phyloP scores from a whole-genome alignment of 306 rosid species.

The Alnus rubra region DNA sequence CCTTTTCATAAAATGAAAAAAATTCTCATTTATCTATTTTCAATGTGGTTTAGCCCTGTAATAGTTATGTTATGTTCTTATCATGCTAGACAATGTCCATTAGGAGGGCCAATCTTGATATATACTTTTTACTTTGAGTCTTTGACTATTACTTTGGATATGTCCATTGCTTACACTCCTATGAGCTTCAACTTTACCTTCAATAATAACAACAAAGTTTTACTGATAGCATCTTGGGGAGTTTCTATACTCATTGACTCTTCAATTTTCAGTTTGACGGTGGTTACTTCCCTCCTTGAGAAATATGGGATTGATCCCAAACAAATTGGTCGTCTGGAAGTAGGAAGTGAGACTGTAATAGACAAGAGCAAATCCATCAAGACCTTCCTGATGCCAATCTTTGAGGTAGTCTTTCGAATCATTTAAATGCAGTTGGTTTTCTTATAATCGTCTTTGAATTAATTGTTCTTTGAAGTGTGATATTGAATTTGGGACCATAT shows the following conservation, averaged over 20 bases:
- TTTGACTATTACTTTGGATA: conserved; percentile 7
- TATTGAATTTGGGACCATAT: background rate
- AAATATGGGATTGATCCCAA: conserved; percentile 84
- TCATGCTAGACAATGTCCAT: background rate
- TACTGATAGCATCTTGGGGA: conserved; percentile 3
- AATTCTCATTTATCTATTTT: background rate
- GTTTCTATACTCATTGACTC: conserved; percentile 24
- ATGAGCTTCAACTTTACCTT: conserved; percentile 20
- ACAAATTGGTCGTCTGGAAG: conserved; percentile 98
- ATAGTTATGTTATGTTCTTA: background rate
- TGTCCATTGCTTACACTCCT: conserved; percentile 8
- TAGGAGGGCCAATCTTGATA: background rate
- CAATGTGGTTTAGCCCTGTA: background rate
- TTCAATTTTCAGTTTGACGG: conserved; percentile 81
- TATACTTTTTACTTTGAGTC: background rate
- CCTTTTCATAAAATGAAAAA: background rate
- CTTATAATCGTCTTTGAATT: background rate
- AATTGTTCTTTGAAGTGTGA: background rate
- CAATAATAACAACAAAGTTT: background rate
- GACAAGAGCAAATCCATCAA: conserved; percentile 99
- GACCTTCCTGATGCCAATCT: conserved; percentile 96
- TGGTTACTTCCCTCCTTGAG: conserved; percentile 77
- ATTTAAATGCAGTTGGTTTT: conserved; percentile 7
- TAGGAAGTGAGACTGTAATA: conserved; percentile 97
- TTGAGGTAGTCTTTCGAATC: conserved; percentile 63